Evolutionary conservation across 1,284 basidiomycete genomes (phyloP).

Genomic region (Austroboletus novae-zelandiae): DNA sequence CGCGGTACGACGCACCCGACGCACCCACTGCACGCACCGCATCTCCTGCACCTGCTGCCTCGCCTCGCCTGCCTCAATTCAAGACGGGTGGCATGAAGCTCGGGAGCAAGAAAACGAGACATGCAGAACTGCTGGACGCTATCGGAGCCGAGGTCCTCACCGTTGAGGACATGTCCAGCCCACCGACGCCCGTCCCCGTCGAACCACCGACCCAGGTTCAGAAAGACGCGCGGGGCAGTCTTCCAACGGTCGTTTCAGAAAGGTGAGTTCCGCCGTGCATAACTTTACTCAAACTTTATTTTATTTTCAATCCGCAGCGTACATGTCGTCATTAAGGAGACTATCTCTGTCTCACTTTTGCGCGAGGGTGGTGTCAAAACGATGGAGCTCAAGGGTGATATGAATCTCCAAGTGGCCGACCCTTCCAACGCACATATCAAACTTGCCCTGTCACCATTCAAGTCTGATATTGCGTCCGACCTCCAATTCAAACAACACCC

Average conservation of each 20-base stretch:
- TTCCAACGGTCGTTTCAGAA: conserved; percentile 78
- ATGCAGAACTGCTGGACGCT: conserved; percentile 83
- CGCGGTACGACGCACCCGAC: conserved; percentile 67
- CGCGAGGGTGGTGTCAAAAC: conserved; percentile 90
- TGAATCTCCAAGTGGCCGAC: conserved; percentile 89
- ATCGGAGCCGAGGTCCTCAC: conserved; percentile 78
- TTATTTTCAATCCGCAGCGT: conserved; percentile 51
- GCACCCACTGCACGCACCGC: conserved; percentile 44
- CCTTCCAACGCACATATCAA: conserved; percentile 74
- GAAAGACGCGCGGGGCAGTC: conserved; percentile 50
- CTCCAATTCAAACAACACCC: conserved; percentile 98
- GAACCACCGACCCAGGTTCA: conserved; percentile 45
- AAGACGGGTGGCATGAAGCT: conserved; percentile 97
- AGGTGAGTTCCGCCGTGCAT: conserved; percentile 44
- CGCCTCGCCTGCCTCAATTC: conserved; percentile 74
- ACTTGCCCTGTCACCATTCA: conserved; percentile 61
- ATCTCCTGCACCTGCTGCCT: conserved; percentile 48
- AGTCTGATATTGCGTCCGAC: conserved; percentile 63
- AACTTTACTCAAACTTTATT: neutral
- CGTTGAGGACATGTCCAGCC: conserved; percentile 55
- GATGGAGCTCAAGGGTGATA: conserved; percentile 91
- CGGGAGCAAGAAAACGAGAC: conserved; percentile 89
- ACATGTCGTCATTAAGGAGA: conserved; percentile 85
- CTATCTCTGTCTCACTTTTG: conserved; percentile 75
- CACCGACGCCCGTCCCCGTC: conserved; percentile 52